Percentiles rank a stretch among this genome's conserved stretches.
phyloP scores from a whole-genome alignment of 805 yeast species.

The Scheffersomyces coipomensis region DNA sequence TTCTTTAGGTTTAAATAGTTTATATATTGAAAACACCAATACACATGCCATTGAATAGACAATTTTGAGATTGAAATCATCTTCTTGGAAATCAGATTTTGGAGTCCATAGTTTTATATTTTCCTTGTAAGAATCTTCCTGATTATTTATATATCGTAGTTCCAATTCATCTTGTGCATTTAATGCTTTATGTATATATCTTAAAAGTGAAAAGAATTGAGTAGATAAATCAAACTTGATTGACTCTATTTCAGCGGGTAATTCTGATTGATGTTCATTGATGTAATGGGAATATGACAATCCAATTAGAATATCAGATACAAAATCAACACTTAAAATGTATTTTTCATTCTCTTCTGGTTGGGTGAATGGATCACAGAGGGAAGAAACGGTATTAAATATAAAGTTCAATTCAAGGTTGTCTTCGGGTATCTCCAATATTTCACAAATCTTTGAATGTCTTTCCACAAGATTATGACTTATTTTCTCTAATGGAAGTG shows the following conservation, averaged over 20 bases:
- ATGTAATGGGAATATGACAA: constrained; percentile 23
- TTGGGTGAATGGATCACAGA: constrained; percentile 65
- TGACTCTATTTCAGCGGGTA: constrained; percentile 18
- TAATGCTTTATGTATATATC: constrained; percentile 30
- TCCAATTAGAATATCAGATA: constrained; percentile 52
- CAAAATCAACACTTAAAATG: constrained; percentile 54
- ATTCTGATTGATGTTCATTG: constrained; percentile 7
- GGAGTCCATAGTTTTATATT: constrained; percentile 30
- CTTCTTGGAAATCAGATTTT: constrained; percentile 7
- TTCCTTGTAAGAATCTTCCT: constrained; percentile 23
- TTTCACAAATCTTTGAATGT: constrained; percentile 12
- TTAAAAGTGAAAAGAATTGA: constrained; percentile 35
- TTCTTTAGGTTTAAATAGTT: constrained; percentile 26
- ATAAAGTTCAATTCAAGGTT: constrained; percentile 13
- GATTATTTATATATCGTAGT: constrained; percentile 41
- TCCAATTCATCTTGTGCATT: constrained; percentile 43
- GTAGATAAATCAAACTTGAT: constrained; percentile 34
- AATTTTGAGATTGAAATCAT: constrained; percentile 21
- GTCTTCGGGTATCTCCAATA: constrained; percentile 12
- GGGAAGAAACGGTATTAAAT: constrained; percentile 18
- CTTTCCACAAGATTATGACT: constrained; percentile 10
- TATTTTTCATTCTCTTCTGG: constrained; percentile 58
- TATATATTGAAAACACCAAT: constrained; percentile 27
- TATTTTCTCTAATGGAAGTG: constrained; percentile 10
- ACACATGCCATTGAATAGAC: constrained; percentile 32